A percentile compares a stretch with the other conserved stretches of the same genome.
phyloP scores from a whole-genome alignment of 2,329 filamentous ascomycete genomes.

The Nannizzia gypsea region DNA sequence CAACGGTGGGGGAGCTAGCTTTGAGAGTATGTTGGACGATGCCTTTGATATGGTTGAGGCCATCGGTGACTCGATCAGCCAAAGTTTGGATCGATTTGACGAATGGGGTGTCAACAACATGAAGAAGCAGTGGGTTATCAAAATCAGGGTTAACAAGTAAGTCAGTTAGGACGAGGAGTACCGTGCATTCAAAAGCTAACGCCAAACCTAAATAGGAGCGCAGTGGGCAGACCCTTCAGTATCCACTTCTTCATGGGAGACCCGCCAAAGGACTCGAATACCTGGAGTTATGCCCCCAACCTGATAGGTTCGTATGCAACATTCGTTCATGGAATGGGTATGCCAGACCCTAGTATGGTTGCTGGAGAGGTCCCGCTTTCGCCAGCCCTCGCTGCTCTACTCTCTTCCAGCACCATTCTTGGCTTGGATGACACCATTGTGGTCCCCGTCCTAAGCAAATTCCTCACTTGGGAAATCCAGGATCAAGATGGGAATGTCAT shows the following conservation, averaged over 20 bases:
- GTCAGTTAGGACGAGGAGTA: neutral
- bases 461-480: constrained; percentile 17
- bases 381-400: constrained; percentile 13
- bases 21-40: constrained; percentile 10
- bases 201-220: constrained; percentile 23
- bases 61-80: constrained; percentile 11
- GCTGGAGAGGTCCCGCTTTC: constrained; percentile 13
- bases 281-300: constrained; percentile 44
- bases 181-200: neutral
- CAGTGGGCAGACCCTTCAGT: constrained; percentile 49
- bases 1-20: constrained; percentile 13
- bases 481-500: constrained; percentile 12
- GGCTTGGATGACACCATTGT: constrained; percentile 11
- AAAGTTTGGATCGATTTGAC: constrained; percentile 13
- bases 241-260: constrained; percentile 58
- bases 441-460: constrained; percentile 13
- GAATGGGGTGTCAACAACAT: constrained; percentile 22
- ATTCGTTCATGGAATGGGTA: constrained; percentile 25
- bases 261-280: constrained; percentile 32
- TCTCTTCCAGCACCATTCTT: constrained; percentile 9
- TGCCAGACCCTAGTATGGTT: neutral
- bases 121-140: constrained; percentile 51
- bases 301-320: constrained; percentile 52
- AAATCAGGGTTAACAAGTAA: constrained; percentile 42
- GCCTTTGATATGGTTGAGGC: constrained; percentile 11